Base-by-base conservation (phyloP, 495 filamentous ascomycete genomes). In the Xylaria intraflava region DNA sequence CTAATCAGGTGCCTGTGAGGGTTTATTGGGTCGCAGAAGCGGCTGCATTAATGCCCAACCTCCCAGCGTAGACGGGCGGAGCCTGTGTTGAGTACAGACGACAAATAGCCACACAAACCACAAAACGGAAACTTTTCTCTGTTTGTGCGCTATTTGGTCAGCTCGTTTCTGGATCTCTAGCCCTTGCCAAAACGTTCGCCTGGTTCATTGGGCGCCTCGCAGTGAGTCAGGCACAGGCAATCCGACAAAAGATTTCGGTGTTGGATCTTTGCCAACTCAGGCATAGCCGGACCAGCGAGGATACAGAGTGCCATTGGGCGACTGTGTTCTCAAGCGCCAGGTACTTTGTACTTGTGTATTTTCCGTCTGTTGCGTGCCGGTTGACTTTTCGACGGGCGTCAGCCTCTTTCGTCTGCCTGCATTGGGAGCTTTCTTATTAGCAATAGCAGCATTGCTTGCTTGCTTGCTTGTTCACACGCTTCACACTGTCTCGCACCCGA, bases 401-500 rank as follows among this genome's bases (percentile, higher is more conserved):
- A 56, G 53, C 53, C 53, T 56, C 53, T 56, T 56, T 56, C 47
- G 53, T 56, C 46, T 39, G 17, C 53, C 41, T 51, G 53, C 53
- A 56, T 56, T 33, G 33, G 35, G 26, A 54, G 27, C 41, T n/a
- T 49, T 12, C 47, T 50, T 22, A 48, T 31, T 19, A 48, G 24
- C 44, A 48, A 43, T 33, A 36, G 12, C 36, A 31, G 36, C 27
- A 49, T 36, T 30, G 5, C 16, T 46, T 3, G 31, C n/a, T 8
- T 12, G 31, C 10, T 12, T 35, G 22, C 8, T 29, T 19, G 4
- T 35, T 56, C 53, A 45, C 47, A 44, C 47, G 53, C 53, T 40
- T 56, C 47, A 56, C 53, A 56, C 46, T 46, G 46, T 51, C 53
- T 56, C 11, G n/a, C 46, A 10, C 38, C 23, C 42, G 46, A 46